Percentiles rank a stretch among this genome's conserved stretches.
phyloP scores from a whole-genome alignment of 2,329 filamentous ascomycete species.

The Fusarium guadeloupense region DNA sequence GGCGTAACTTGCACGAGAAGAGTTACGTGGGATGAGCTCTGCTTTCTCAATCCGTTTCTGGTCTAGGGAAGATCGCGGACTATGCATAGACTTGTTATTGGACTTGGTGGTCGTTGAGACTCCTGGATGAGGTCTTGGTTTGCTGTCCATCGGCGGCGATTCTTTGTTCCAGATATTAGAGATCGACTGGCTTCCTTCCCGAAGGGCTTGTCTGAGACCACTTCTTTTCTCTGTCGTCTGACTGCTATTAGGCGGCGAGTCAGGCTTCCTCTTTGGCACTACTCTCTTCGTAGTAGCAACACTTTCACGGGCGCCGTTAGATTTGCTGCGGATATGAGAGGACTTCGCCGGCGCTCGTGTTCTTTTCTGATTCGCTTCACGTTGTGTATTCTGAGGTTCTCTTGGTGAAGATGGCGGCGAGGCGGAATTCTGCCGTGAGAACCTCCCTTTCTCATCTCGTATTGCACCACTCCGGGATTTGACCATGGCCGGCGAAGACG shows the following conservation, averaged over 20 bases:
- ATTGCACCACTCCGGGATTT: constrained; percentile 3
- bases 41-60: constrained; percentile 34
- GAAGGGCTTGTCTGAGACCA: constrained; percentile 61
- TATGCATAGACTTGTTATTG: constrained; percentile 13
- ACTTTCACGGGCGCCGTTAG: constrained; percentile 35
- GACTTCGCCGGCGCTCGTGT: constrained; percentile 29
- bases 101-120: constrained; percentile 22
- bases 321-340: constrained; percentile 43
- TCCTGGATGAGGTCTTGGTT: constrained; percentile 42
- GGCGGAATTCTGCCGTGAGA: constrained; percentile 9
- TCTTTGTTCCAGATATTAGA: constrained; percentile 62
- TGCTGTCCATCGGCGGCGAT: constrained; percentile 39
- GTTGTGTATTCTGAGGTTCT: constrained; percentile 18
- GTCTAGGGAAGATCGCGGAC: constrained; percentile 5
- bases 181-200: constrained; percentile 58
- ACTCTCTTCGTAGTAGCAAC: constrained; percentile 18
- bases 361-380: constrained; percentile 41
- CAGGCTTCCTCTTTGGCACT: constrained; percentile 38
- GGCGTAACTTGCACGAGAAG: constrained; percentile 59
- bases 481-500: not conserved
- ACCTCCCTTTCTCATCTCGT: constrained; percentile 20
- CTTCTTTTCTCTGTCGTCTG: constrained; percentile 54
- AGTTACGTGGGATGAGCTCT: constrained; percentile 49
- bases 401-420: constrained; percentile 22
- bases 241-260: constrained; percentile 8